These are phyloP conservation scores for Yamadazyma scolyti DNA, from an alignment of 805 yeast genomes.

Conservation along the genomic window DNA sequence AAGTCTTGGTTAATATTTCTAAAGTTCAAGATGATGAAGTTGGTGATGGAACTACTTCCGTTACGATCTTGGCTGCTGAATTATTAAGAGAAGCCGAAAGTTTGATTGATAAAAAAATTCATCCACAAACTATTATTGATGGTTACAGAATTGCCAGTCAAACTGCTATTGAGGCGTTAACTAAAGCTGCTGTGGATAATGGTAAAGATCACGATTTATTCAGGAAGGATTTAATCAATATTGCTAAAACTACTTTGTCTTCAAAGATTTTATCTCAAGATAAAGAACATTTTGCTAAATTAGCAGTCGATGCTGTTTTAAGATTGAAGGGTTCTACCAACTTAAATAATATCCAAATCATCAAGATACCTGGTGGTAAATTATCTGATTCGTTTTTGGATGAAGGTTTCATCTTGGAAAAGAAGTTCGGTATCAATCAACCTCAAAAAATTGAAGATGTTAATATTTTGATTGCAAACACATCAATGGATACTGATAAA, in stretches of 20 bases:
- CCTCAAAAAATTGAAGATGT: slow-evolving; percentile 83
- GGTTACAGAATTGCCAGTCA: slow-evolving; percentile 87
- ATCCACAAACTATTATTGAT: slow-evolving; percentile 96
- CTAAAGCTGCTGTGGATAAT: slow-evolving; percentile 71
- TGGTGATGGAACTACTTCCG: slow-evolving; percentile 98
- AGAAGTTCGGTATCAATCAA: slow-evolving; percentile 91
- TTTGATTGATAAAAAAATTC: slow-evolving; percentile 87
- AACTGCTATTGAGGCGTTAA: slow-evolving; percentile 82
- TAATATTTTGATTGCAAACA: slow-evolving; percentile 86
- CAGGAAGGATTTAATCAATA: slow-evolving; percentile 73
- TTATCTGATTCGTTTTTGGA: slow-evolving; percentile 89
- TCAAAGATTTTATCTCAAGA: slow-evolving; percentile 95
- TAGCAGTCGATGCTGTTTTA: slow-evolving; percentile 92
- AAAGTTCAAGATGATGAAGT: slow-evolving; percentile 97
- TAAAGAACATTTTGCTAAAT: slow-evolving; percentile 79
- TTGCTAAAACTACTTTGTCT: slow-evolving; percentile 90
- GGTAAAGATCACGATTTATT: slow-evolving; percentile 54
- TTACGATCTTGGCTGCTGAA: slow-evolving; percentile 87
- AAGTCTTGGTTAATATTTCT: slow-evolving; percentile 88
- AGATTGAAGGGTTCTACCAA: slow-evolving; percentile 84
- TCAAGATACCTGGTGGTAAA: slow-evolving; percentile 91
- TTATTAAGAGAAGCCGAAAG: slow-evolving; percentile 91
- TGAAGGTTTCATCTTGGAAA: slow-evolving; percentile 91
- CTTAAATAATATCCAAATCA: slow-evolving; percentile 87
- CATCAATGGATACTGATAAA: slow-evolving; percentile 95